Conservation (phyloP, 805 yeast genomes). For the Ogataea methanolica region DNA sequence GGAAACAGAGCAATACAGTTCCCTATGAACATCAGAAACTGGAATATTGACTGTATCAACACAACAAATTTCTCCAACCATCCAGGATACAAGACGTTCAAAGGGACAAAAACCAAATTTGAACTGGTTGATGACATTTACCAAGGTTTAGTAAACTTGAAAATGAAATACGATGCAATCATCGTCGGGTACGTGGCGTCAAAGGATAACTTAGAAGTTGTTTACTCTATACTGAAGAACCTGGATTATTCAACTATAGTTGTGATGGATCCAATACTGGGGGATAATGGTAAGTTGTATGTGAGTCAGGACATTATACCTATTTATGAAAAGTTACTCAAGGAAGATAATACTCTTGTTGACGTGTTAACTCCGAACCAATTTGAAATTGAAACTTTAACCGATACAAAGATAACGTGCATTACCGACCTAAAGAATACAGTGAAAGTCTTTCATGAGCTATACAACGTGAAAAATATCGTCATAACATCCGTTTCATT, state of each 20-base stretch:
- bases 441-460: conserved; percentile 36
- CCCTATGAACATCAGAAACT: conserved; percentile 79
- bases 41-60: conserved; percentile 90
- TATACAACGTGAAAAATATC: conserved; percentile 43
- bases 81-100: conserved; percentile 75
- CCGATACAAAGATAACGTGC: conserved; percentile 39
- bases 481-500: conserved; percentile 56
- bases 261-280: conserved; percentile 87
- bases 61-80: conserved; percentile 89
- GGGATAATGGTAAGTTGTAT: conserved; percentile 82
- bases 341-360: conserved; percentile 32
- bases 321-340: conserved; percentile 44
- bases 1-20: conserved; percentile 90
- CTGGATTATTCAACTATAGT: conserved; percentile 37
- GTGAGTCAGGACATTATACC: conserved; percentile 57
- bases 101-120: conserved; percentile 50
- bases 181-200: conserved; percentile 79
- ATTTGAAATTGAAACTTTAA: conserved; percentile 62
- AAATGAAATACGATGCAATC: conserved; percentile 55
- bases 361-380: conserved; percentile 67
- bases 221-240: conserved; percentile 31
- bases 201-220: conserved; percentile 46
- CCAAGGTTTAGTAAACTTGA: conserved; percentile 49
- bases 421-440: conserved; percentile 35
- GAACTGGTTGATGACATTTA: conserved; percentile 44